phyloP scores from a whole-genome alignment of 768 basidiomycete species.

The Cyclocybe aegerita region DNA sequence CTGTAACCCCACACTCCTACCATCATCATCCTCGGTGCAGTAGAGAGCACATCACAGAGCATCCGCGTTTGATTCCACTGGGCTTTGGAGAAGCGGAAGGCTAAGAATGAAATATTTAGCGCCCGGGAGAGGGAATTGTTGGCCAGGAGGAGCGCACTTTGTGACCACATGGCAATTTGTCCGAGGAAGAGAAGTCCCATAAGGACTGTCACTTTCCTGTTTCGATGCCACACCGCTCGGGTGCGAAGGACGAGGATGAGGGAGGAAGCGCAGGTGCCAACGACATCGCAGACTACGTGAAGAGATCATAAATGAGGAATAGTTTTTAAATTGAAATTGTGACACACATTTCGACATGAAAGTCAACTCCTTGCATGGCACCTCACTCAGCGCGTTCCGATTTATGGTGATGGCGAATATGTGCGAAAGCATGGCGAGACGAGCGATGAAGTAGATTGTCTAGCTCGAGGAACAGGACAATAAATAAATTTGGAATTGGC shows the following conservation, averaged over 20 bases:
- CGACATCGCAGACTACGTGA: conserved; percentile 26
- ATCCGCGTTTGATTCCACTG: conserved; percentile 25
- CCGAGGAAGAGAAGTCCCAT: conserved; percentile 24
- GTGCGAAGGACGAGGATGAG: conserved; percentile 33
- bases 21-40: conserved; percentile 28
- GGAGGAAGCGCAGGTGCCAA: conserved; percentile 31
- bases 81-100: conserved; percentile 30
- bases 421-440: conserved; percentile 33
- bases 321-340: not conserved
- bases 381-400: conserved; percentile 30
- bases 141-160: conserved; percentile 19
- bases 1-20: conserved; percentile 31
- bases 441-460: conserved; percentile 29
- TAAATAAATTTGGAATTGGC: not conserved
- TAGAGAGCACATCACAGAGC: conserved; percentile 31
- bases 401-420: conserved; percentile 32
- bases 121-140: not conserved
- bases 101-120: conserved; percentile 13
- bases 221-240: conserved; percentile 31
- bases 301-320: not conserved
- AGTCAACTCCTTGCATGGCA: conserved; percentile 30
- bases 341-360: conserved; percentile 31
- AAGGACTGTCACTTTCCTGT: conserved; percentile 20
- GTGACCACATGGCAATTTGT: conserved; percentile 29
- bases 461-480: conserved; percentile 3